phyloP scores from a whole-genome alignment of 495 filamentous ascomycete species.

The Sphaerosporella brunnea region DNA sequence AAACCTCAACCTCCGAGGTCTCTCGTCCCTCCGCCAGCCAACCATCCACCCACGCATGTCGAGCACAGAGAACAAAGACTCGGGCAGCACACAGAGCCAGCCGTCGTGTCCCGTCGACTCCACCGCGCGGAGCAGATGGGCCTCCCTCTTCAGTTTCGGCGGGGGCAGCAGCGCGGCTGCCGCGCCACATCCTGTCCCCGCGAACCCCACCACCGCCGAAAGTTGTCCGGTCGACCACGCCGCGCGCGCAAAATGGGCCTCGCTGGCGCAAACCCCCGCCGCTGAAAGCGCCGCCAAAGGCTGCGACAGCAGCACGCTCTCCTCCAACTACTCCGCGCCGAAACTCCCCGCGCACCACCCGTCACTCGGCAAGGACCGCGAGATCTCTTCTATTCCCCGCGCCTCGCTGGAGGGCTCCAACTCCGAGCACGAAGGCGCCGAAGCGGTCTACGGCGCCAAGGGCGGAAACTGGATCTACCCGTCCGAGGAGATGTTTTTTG shows the following conservation, averaged over 20 bases:
- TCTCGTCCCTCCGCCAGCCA: too few species aligned
- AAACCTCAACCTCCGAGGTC: too few species aligned
- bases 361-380: conserved; percentile 41
- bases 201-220: conserved; percentile 19
- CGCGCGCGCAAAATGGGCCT: conserved; percentile 67
- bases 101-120: conserved; percentile 4
- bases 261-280: conserved; percentile 17
- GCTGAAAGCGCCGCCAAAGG: conserved; percentile 19
- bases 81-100: too few species aligned
- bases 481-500: conserved; percentile 87
- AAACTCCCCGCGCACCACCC: conserved; percentile 27
- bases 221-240: conserved; percentile 78
- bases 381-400: conserved; percentile 69
- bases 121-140: not conserved
- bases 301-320: conserved; percentile 25
- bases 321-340: conserved; percentile 20
- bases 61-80: too few species aligned
- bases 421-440: conserved; percentile 26
- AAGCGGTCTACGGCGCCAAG: conserved; percentile 21
- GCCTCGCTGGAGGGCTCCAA: conserved; percentile 26
- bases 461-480: conserved; percentile 93
- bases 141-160: conserved; percentile 1
- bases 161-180: not conserved
- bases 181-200: not conserved
- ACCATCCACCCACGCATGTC: too few species aligned